A percentile compares a stretch with the other conserved stretches of the same genome.
Conservation (phyloP, 2,329 filamentous ascomycete genomes). For the Fusarium sp. region DNA sequence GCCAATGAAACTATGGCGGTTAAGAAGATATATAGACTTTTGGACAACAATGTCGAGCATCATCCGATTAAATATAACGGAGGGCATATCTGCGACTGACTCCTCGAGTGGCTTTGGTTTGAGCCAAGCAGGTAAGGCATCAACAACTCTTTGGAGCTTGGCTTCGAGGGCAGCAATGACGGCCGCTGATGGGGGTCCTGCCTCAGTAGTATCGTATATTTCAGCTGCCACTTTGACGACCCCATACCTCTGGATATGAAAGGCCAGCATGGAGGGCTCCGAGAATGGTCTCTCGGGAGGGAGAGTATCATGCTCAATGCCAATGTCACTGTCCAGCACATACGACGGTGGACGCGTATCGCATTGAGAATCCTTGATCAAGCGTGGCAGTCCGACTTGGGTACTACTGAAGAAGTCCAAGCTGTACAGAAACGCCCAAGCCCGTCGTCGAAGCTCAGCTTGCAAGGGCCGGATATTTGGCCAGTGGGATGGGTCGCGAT, state of each 20-base stretch:
- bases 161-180: not conserved
- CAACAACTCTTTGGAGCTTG: not conserved
- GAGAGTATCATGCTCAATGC: not conserved
- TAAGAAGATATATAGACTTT: slow-evolving; percentile 21
- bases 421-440: slow-evolving; percentile 36
- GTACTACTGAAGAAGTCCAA: slow-evolving; percentile 41
- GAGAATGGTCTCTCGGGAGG: not conserved
- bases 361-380: slow-evolving; percentile 38
- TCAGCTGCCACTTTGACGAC: slow-evolving; percentile 9
- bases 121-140: slow-evolving; percentile 18
- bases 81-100: slow-evolving; percentile 15
- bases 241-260: slow-evolving; percentile 15
- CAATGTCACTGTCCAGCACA: not conserved
- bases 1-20: slow-evolving; percentile 13
- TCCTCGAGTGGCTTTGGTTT: slow-evolving; percentile 9
- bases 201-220: slow-evolving; percentile 18
- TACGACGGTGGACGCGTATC: slow-evolving; percentile 25
- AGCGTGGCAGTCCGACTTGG: slow-evolving; percentile 35
- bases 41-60: slow-evolving; percentile 15
- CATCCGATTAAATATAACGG: slow-evolving; percentile 18
- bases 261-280: slow-evolving; percentile 13
- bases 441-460: slow-evolving; percentile 30
- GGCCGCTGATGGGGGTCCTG: slow-evolving; percentile 3
- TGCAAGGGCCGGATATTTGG: slow-evolving; percentile 30
- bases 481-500: slow-evolving; percentile 37